Conservation (phyloP, 2,329 filamentous ascomycete species). For the Penicillium decumbens region DNA sequence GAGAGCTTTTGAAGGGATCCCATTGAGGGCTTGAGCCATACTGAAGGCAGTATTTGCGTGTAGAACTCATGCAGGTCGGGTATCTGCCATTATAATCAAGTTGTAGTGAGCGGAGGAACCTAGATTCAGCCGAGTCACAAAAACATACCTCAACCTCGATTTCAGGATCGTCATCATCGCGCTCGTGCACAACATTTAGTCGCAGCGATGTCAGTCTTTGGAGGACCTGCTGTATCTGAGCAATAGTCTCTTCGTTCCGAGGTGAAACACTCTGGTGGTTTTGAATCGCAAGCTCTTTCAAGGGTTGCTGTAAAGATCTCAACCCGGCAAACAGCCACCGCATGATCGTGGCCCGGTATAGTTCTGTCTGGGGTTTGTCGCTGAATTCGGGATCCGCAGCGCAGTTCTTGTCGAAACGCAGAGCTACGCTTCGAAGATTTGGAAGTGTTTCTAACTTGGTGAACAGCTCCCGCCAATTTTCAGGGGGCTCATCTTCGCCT, state of each 20-base stretch:
- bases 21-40: conserved; percentile 6
- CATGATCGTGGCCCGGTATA: conserved; percentile 6
- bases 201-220: conserved; percentile 5
- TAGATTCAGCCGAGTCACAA: neutral
- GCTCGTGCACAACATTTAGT: conserved; percentile 6
- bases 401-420: conserved; percentile 8
- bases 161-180: conserved; percentile 6
- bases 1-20: conserved; percentile 35
- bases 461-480: conserved; percentile 5
- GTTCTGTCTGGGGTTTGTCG: conserved; percentile 5
- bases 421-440: conserved; percentile 4
- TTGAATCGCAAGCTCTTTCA: conserved; percentile 10
- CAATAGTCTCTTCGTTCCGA: conserved; percentile 4
- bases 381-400: neutral
- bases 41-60: conserved; percentile 3
- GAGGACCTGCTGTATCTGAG: conserved; percentile 5
- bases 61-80: conserved; percentile 3
- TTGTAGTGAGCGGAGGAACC: conserved; percentile 3
- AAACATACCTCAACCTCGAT: conserved; percentile 9
- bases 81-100: neutral
- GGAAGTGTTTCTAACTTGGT: conserved; percentile 2
- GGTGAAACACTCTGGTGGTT: conserved; percentile 9
- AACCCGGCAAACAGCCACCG: conserved; percentile 4
- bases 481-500: conserved; percentile 3
- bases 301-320: conserved; percentile 7